Evolutionary conservation across 2,329 filamentous ascomycete species (phyloP).

Genomic region (Berkeleyomyces rouxiae): DNA sequence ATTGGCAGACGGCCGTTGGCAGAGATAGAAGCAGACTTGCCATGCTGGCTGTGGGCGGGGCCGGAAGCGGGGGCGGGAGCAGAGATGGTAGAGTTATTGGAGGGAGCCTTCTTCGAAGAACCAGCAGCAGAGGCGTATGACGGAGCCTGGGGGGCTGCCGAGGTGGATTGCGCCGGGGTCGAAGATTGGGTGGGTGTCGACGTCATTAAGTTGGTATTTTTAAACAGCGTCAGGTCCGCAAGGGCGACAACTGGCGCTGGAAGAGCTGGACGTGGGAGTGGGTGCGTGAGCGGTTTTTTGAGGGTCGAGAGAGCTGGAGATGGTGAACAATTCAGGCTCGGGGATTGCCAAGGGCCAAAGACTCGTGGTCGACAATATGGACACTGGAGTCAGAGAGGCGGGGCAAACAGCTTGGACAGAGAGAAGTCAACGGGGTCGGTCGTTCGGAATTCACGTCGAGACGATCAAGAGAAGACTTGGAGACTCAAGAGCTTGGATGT

Average conservation of each 20-base stretch:
- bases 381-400: too few species aligned
- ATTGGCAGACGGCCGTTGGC: conserved; percentile 72
- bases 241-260: conserved; percentile 14
- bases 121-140: conserved; percentile 53
- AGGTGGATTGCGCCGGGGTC: conserved; percentile 37
- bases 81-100: conserved; percentile 23
- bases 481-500: too few species aligned
- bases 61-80: conserved; percentile 24
- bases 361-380: too few species aligned
- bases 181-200: conserved; percentile 32
- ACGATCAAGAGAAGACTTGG: too few species aligned
- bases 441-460: too few species aligned
- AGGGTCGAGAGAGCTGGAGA: not conserved
- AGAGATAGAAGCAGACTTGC: conserved; percentile 50
- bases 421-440: too few species aligned
- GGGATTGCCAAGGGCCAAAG: too few species aligned
- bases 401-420: too few species aligned
- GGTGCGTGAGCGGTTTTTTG: conserved; percentile 2
- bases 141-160: conserved; percentile 38
- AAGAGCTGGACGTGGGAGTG: conserved; percentile 7
- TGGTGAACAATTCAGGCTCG: not conserved
- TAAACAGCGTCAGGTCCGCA: conserved; percentile 12
- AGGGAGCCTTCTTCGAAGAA: conserved; percentile 44
- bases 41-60: conserved; percentile 39
- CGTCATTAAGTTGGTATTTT: conserved; percentile 35